Conservation (phyloP, 2,329 filamentous ascomycete genomes). For the Fusarium oligoseptatum region DNA sequence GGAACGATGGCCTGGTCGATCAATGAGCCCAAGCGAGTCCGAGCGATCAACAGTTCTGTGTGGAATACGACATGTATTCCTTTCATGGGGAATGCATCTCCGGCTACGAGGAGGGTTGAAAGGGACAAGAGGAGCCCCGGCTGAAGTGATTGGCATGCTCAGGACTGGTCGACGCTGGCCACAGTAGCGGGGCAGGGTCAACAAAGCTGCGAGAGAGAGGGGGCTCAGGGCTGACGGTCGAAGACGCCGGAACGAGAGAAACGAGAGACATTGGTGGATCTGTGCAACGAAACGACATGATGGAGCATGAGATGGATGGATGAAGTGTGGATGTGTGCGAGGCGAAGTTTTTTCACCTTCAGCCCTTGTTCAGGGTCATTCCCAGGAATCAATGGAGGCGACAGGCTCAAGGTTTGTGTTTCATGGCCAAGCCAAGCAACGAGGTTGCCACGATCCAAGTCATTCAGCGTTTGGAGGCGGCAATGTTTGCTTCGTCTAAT, state of each 20-base stretch:
- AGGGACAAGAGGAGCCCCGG: slow-evolving; percentile 4
- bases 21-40: slow-evolving; percentile 12
- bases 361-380: slow-evolving; percentile 11
- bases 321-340: slow-evolving; percentile 13
- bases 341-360: slow-evolving; percentile 14
- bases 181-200: slow-evolving; percentile 29
- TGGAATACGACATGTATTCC: slow-evolving; percentile 11
- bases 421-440: background rate
- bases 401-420: slow-evolving; percentile 8
- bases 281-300: slow-evolving; percentile 31
- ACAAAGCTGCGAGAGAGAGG: slow-evolving; percentile 23
- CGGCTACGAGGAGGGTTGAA: slow-evolving; percentile 5
- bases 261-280: slow-evolving; percentile 41
- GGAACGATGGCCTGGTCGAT: slow-evolving; percentile 24
- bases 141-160: slow-evolving; percentile 22
- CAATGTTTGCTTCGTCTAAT: slow-evolving; percentile 16
- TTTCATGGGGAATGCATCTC: slow-evolving; percentile 14
- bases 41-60: slow-evolving; percentile 2
- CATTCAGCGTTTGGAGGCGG: background rate
- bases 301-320: slow-evolving; percentile 13
- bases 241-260: slow-evolving; percentile 33
- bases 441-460: background rate
- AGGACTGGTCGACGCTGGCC: slow-evolving; percentile 22
- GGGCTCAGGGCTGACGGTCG: slow-evolving; percentile 21
- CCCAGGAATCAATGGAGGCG: slow-evolving; percentile 15